These are phyloP conservation scores for Xylaria venustula DNA, from an alignment of 495 filamentous ascomycete genomes.

Conservation along the genomic window DNA sequence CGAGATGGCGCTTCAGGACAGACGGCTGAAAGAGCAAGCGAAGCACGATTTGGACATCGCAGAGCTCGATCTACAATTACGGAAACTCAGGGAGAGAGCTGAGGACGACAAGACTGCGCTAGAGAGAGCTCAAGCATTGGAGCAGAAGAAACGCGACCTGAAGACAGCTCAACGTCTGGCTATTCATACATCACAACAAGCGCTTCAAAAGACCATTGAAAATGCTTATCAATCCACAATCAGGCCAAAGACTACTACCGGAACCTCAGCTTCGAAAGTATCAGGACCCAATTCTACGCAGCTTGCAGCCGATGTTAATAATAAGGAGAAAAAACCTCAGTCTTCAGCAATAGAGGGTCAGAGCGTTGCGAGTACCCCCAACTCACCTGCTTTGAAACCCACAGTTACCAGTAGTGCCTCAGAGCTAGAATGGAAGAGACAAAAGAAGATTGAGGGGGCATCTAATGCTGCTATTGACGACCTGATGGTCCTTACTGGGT, in stretches of 20 bases:
- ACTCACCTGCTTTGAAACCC: constrained; percentile 4
- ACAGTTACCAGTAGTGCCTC: constrained; percentile 17
- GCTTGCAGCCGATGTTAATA: too few species aligned
- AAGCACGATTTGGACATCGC: constrained; percentile 4
- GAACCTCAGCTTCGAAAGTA: too few species aligned
- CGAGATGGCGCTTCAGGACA: constrained; percentile 51
- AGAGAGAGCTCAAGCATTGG: constrained; percentile 1
- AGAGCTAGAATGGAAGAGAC: constrained; percentile 54
- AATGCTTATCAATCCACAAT: constrained; percentile 34
- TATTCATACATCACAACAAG: not conserved
- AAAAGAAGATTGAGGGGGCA: constrained; percentile 48
- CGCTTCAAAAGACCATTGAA: too few species aligned
- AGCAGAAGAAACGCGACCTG: constrained; percentile 13
- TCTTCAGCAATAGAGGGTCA: too few species aligned
- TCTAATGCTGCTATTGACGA: constrained; percentile 54
- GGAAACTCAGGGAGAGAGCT: not conserved
- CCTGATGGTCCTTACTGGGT: constrained; percentile 60
- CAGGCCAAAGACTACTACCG: too few species aligned
- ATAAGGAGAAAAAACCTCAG: too few species aligned
- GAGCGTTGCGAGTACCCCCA: not conserved
- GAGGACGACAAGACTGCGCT: not conserved
- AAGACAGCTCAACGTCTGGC: constrained; percentile 1
- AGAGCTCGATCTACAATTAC: constrained; percentile 1
- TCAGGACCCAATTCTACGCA: too few species aligned
- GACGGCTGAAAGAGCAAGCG: constrained; percentile 43